Evolutionary conservation across 495 filamentous ascomycete genomes (phyloP).

Genomic region (Hyaloscypha finlandica): DNA sequence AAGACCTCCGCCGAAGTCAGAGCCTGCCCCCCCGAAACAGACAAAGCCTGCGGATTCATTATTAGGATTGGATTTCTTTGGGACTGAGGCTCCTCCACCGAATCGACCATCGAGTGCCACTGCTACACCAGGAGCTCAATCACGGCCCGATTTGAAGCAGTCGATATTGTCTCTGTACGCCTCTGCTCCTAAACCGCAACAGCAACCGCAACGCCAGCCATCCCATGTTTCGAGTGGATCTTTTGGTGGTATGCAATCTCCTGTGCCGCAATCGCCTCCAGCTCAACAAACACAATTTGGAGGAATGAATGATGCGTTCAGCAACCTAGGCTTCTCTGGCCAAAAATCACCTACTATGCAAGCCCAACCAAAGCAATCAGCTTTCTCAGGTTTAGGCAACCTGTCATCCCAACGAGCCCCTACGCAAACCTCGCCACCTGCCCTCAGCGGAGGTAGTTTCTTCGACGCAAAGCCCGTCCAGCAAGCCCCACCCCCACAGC

Average conservation of each 20-base stretch:
- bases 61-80: conserved; percentile 91
- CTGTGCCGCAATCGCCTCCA: conserved; percentile 40
- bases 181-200: conserved; percentile 71
- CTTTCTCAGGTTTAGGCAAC: conserved; percentile 73
- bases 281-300: conserved; percentile 58
- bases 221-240: conserved; percentile 58
- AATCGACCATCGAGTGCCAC: conserved; percentile 73
- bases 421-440: conserved; percentile 54
- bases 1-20: conserved; percentile 65
- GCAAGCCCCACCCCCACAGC: conserved; percentile 47
- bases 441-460: conserved; percentile 67
- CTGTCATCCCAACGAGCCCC: conserved; percentile 48
- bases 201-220: conserved; percentile 50
- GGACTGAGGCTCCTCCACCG: conserved; percentile 62
- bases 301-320: conserved; percentile 85
- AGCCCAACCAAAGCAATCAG: conserved; percentile 60
- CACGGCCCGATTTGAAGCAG: conserved; percentile 92
- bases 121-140: conserved; percentile 63
- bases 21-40: conserved; percentile 64
- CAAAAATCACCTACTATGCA: conserved; percentile 56
- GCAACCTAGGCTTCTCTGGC: conserved; percentile 70
- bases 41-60: conserved; percentile 81
- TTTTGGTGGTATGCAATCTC: conserved; percentile 69
- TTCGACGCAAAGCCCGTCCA: conserved; percentile 73
- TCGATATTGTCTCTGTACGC: conserved; percentile 96